Conservation (phyloP, 2,329 filamentous ascomycete species). For the Fusarium pilosicola region DNA sequence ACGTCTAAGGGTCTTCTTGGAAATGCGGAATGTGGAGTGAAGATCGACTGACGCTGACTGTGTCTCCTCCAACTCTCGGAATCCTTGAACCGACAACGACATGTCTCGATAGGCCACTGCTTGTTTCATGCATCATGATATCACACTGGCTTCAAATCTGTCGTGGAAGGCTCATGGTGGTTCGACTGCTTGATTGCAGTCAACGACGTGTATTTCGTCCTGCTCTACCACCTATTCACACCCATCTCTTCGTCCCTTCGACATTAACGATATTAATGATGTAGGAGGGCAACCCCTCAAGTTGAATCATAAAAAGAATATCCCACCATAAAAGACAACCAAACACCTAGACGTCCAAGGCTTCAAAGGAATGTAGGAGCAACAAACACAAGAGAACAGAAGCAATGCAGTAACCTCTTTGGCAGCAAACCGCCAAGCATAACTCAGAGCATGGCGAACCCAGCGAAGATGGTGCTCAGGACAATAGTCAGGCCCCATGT, state of each 20-base stretch:
- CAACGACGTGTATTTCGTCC: conserved; percentile 21
- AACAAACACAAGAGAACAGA: conserved; percentile 32
- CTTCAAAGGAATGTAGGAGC: conserved; percentile 40
- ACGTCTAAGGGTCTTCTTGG: background rate
- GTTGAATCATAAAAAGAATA: conserved; percentile 28
- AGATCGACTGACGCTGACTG: background rate
- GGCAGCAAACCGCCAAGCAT: background rate
- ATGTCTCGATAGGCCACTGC: background rate
- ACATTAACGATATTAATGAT: conserved; percentile 39
- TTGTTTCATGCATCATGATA: background rate
- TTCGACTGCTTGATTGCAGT: conserved; percentile 24
- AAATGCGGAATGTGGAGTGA: conserved; percentile 31
- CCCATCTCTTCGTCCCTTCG: background rate
- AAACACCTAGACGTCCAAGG: conserved; percentile 44
- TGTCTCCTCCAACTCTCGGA: background rate
- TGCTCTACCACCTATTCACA: conserved; percentile 10
- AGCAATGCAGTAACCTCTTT: conserved; percentile 12
- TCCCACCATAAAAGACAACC: conserved; percentile 34
- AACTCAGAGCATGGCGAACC: conserved; percentile 53
- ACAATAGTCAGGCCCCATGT: conserved; percentile 53
- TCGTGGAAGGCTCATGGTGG: background rate
- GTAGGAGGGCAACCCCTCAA: conserved; percentile 17
- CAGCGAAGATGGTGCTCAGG: conserved; percentile 52
- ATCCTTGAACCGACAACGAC: background rate
- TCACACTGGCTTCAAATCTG: background rate